Evolutionary conservation across 2,329 filamentous ascomycete genomes (phyloP), one percentile per base, ranked within the genome.

Genomic region (Trichoderma atroviride): DNA sequence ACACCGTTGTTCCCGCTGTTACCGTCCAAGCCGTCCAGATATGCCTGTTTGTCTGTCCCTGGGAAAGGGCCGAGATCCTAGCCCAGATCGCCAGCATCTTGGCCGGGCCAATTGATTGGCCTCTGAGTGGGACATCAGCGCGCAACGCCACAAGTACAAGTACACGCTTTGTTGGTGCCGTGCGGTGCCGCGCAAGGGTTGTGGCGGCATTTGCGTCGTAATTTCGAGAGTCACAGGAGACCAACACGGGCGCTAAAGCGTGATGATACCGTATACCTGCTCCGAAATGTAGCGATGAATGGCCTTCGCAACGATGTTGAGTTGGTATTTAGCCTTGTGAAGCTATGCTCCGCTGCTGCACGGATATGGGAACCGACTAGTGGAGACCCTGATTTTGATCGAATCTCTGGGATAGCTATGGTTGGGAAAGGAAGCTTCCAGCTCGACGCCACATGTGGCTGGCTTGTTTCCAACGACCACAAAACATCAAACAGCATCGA

Each of bases 361-460:
- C 16, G 47, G 16, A 37, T 40, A 31, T 64, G 50, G 61, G 4
- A 64, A 55, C 47, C 16, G 29, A 35, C 35, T 52, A 24, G 24
- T 57, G 24, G 35, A 55, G 61, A 55, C 47, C 37, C 22, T 33
- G 47, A 50, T 43, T 16, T 29, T 19, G 7, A 16, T 53, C 4
- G 37, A 31, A 33, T 55, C 61, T 50, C 61, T 55, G 61, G 16
- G 22, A 55, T 37, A 40, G 35, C 35, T 29, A 43, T 55, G 61
- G 33, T 31, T n/a, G 13, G 22, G 35, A 56, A 40, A 37, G n/a
- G 35, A 50, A 24, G 33, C 61, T 55, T 55, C 35, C 52, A 29
- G 50, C 24, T 65, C 50, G 52, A 29, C 62, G 52, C 62, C 62
- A 65, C 62, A 65, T 35, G 35, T 65, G 62, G 62, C 35, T 56